Percentiles rank a stretch among this genome's conserved stretches.
phyloP scores from a whole-genome alignment of 331 rosid species.

The Telfairia occidentalis region DNA sequence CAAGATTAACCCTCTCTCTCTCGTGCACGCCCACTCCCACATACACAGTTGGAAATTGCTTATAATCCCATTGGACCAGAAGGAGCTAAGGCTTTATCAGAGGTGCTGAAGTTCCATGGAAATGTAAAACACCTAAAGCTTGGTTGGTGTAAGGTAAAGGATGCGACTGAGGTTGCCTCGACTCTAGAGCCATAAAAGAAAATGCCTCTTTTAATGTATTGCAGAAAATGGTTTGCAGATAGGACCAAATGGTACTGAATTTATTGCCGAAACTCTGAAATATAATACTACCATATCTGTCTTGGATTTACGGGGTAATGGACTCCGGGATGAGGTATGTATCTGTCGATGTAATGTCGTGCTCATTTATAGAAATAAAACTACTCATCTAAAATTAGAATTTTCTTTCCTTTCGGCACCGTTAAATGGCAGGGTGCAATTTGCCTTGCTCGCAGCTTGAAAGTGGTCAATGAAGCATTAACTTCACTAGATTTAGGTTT shows the following conservation, averaged over 20 bases:
- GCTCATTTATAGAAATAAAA: not conserved
- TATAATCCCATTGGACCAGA: conserved; percentile 96
- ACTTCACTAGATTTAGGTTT: conserved; percentile 82
- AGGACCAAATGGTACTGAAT: conserved; percentile 91
- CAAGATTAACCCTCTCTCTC: conserved; percentile 14
- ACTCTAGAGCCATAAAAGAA: not conserved
- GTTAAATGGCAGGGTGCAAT: conserved; percentile 59
- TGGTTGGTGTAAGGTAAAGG: conserved; percentile 97
- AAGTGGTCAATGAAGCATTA: conserved; percentile 93
- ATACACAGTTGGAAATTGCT: conserved; percentile 71
- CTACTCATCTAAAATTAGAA: not conserved
- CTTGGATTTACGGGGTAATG: conserved; percentile 85
- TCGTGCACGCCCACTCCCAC: conserved; percentile 13
- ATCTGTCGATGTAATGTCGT: not conserved
- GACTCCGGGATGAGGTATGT: conserved; percentile 83
- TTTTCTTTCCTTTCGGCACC: not conserved
- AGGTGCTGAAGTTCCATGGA: conserved; percentile 85
- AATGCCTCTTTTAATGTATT: conserved; percentile 4
- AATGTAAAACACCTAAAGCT: conserved; percentile 74
- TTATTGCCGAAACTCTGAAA: conserved; percentile 72
- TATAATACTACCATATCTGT: conserved; percentile 71
- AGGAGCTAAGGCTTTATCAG: conserved; percentile 83
- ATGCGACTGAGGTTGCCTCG: not conserved
- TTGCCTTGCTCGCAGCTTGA: conserved; percentile 93
- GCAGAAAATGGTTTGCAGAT: conserved; percentile 33